Conservation (phyloP, 306 rosid species). For the Neltuma alba region DNA sequence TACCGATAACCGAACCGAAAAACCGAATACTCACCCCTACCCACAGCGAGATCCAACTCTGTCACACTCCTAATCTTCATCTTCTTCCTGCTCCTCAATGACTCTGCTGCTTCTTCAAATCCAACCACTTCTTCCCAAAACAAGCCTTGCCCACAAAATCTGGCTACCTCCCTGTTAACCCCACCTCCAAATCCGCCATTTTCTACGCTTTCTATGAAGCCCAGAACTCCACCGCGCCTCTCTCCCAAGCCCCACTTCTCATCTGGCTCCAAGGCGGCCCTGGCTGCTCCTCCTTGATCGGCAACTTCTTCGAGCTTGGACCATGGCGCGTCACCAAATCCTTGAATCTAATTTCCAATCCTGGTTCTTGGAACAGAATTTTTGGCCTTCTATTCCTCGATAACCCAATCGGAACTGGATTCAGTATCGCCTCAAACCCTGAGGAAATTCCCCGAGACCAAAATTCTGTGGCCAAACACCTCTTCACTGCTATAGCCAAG, state of each 20-base stretch:
- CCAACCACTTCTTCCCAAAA: slow-evolving; percentile 41
- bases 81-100: not conserved
- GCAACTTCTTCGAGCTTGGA: slow-evolving; percentile 68
- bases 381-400: slow-evolving; percentile 73
- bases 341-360: slow-evolving; percentile 46
- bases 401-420: slow-evolving; percentile 69
- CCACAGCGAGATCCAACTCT: not conserved
- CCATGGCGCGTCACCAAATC: slow-evolving; percentile 65
- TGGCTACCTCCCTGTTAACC: slow-evolving; percentile 60
- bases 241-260: slow-evolving; percentile 63
- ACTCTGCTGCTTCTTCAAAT: not conserved
- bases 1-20: no score
- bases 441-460: slow-evolving; percentile 61
- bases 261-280: slow-evolving; percentile 86
- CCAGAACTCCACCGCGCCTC: slow-evolving; percentile 33
- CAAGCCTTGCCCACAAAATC: slow-evolving; percentile 63
- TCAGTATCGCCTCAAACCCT: slow-evolving; percentile 47
- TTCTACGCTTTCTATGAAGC: slow-evolving; percentile 78
- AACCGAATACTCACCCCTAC: no score
- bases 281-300: slow-evolving; percentile 78
- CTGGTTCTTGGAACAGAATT: slow-evolving; percentile 63
- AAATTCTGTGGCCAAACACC: slow-evolving; percentile 45
- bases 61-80: not conserved
- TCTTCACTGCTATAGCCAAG: slow-evolving; percentile 45
- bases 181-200: slow-evolving; percentile 50